Conservation (phyloP, 495 filamentous ascomycete species). For the Ramalina intermedia region DNA sequence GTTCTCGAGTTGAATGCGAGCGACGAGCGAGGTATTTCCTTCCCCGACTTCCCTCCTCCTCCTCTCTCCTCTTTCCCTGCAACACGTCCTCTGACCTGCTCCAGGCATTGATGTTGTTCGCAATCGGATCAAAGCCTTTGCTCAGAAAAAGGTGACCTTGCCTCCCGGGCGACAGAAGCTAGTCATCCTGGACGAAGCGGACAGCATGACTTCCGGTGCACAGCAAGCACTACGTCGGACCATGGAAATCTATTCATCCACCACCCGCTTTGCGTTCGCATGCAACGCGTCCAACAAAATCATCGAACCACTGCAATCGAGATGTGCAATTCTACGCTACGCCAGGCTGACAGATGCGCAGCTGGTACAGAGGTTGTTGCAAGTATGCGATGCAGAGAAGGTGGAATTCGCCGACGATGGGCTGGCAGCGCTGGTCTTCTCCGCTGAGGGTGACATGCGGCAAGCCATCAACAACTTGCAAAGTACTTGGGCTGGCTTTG, state of each 20-base stretch:
- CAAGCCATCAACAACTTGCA: slow-evolving; percentile 99
- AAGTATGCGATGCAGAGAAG: slow-evolving; percentile 74
- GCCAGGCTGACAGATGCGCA: slow-evolving; percentile 83
- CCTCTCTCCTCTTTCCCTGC: background rate
- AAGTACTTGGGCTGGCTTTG: slow-evolving; percentile 88
- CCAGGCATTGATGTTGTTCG: slow-evolving; percentile 90
- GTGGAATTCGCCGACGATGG: slow-evolving; percentile 87
- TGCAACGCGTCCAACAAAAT: slow-evolving; percentile 99
- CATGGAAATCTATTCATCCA: slow-evolving; percentile 98
- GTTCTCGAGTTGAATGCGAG: slow-evolving; percentile 92
- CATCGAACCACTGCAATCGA: slow-evolving; percentile 92
- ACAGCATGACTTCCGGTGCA: slow-evolving; percentile 90
- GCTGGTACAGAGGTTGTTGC: slow-evolving; percentile 74
- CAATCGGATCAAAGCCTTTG: slow-evolving; percentile 97
- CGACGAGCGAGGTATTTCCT: slow-evolving; percentile 68
- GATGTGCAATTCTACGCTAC: slow-evolving; percentile 93
- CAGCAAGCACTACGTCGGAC: slow-evolving; percentile 92
- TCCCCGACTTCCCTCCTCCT: background rate
- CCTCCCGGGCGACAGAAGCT: slow-evolving; percentile 85
- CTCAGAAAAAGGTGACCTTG: slow-evolving; percentile 97
- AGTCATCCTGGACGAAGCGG: slow-evolving; percentile 94
- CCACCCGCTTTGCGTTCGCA: slow-evolving; percentile 93
- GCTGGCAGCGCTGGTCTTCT: slow-evolving; percentile 88
- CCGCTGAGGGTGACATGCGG: slow-evolving; percentile 95
- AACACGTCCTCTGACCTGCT: background rate